Percentiles rank a stretch among this genome's conserved stretches.
Conservation (phyloP, 768 basidiomycete species). For the Trametes maxima region DNA sequence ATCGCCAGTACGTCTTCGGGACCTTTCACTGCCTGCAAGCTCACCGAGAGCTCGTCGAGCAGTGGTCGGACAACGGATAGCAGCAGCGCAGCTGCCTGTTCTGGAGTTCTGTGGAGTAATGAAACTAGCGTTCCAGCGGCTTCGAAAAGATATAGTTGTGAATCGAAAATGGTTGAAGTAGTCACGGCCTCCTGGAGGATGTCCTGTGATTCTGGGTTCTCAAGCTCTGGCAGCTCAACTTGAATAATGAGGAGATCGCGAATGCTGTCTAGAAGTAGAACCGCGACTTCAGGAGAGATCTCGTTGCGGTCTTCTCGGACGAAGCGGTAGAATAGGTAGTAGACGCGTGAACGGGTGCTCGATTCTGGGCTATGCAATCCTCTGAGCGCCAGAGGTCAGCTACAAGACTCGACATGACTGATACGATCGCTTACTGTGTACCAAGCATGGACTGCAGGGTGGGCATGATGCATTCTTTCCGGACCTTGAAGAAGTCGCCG, state of each 20-base stretch:
- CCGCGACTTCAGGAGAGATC: slow-evolving; percentile 70
- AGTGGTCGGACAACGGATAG: slow-evolving; percentile 83
- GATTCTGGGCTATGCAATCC: slow-evolving; percentile 82
- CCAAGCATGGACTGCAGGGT: slow-evolving; percentile 89
- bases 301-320: slow-evolving; percentile 82
- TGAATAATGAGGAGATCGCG: slow-evolving; percentile 79
- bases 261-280: slow-evolving; percentile 69
- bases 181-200: slow-evolving; percentile 79
- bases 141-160: slow-evolving; percentile 95
- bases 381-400: slow-evolving; percentile 40
- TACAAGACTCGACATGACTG: not conserved
- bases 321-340: slow-evolving; percentile 92
- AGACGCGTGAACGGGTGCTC: slow-evolving; percentile 73
- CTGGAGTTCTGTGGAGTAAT: slow-evolving; percentile 63
- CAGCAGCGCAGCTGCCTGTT: slow-evolving; percentile 68
- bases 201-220: slow-evolving; percentile 69
- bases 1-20: slow-evolving; percentile 74
- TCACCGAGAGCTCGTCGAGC: slow-evolving; percentile 68
- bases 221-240: slow-evolving; percentile 75
- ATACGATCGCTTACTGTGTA: slow-evolving; percentile 54
- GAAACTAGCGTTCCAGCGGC: slow-evolving; percentile 85
- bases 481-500: slow-evolving; percentile 94
- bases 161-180: slow-evolving; percentile 72
- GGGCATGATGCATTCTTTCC: slow-evolving; percentile 85
- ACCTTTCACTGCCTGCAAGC: slow-evolving; percentile 55